Base-by-base conservation (phyloP, 805 yeast species). In the Yueomyces sp. region DNA sequence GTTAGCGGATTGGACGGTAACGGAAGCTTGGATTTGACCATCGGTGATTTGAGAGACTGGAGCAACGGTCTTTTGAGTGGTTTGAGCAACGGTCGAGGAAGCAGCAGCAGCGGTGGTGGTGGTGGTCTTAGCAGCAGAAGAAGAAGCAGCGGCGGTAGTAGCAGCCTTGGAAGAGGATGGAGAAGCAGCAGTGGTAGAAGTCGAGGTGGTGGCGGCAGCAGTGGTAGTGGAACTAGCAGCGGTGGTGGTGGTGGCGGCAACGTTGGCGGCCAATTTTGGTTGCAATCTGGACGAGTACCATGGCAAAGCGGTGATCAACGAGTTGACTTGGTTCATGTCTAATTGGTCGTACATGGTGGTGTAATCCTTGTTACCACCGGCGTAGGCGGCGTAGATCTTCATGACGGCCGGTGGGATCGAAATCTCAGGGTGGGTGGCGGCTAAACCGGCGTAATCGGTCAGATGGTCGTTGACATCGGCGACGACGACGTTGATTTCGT, bases 361-460 rank as follows among this genome's bases (percentile, higher is more conserved):
- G 52, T 54, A 62, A 33, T 58, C 57, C 42, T 64, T 64, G n/a
- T 58, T 62, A 50, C 58, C 62, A 34, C 67, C 59, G 26, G 50
- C 46, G 31, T 55, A 49, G 36, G 49, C 54, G 38, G 52, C 53
- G 45, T 56, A 62, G 9, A 63, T 19, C 26, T 44, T 41, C 40
- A 63, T 45, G 39, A 63, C 52, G 38, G 50, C 57, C 6, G 57
- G 30, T 47, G 67, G 67, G 29, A 56, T 43, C 29, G 56, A 52
- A 47, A 47, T n/a, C 8, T 9, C 8, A 38, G 40, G 40, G 19
- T 19, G 19, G 8, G 28, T 26, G 4, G 39, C 41, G 27, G 36
- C 32, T 12, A 37, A 30, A 40, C 45, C 36, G 19, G 40, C 19
- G 26, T 53, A 53, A 31, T 50, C 46, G 8, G 43, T 30, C 33